Evolutionary conservation across 371 early-diverging fungal genomes (phyloP).

Genomic region (Syncephalastrum sp.): DNA sequence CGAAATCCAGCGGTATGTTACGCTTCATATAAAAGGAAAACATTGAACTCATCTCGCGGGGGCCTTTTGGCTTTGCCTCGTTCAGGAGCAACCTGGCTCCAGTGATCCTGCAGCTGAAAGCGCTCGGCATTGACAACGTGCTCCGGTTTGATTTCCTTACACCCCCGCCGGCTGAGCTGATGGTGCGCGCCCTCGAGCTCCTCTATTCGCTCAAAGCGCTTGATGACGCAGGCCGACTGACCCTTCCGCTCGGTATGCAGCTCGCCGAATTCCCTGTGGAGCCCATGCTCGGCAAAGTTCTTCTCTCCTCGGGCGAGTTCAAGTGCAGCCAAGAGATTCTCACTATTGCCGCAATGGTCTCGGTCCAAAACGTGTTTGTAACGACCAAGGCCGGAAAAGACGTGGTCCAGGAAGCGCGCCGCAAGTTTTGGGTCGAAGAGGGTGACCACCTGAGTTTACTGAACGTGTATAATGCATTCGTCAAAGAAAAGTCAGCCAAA

Average conservation of each 20-base stretch:
- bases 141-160: slow-evolving; percentile 76
- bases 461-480: slow-evolving; percentile 80
- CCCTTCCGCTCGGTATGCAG: slow-evolving; percentile 75
- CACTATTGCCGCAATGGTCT: slow-evolving; percentile 81
- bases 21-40: neutral
- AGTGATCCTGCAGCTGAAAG: slow-evolving; percentile 68
- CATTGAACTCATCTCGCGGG: neutral
- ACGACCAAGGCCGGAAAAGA: slow-evolving; percentile 51
- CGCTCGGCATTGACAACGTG: slow-evolving; percentile 79
- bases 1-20: slow-evolving; percentile 66
- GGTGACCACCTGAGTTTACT: slow-evolving; percentile 82
- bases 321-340: slow-evolving; percentile 78
- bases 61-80: neutral
- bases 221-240: slow-evolving; percentile 72
- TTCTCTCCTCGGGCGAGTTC: slow-evolving; percentile 65
- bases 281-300: slow-evolving; percentile 72
- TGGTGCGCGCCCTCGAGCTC: slow-evolving; percentile 67
- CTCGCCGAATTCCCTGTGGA: slow-evolving; percentile 84
- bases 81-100: slow-evolving; percentile 57
- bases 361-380: slow-evolving; percentile 76
- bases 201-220: slow-evolving; percentile 75
- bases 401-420: slow-evolving; percentile 56
- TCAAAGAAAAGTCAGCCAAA: slow-evolving; percentile 57
- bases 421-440: slow-evolving; percentile 79
- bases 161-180: slow-evolving; percentile 66